Base-by-base conservation (phyloP, 73 alveolate genomes). In the Tetrahymena elliotti region DNA sequence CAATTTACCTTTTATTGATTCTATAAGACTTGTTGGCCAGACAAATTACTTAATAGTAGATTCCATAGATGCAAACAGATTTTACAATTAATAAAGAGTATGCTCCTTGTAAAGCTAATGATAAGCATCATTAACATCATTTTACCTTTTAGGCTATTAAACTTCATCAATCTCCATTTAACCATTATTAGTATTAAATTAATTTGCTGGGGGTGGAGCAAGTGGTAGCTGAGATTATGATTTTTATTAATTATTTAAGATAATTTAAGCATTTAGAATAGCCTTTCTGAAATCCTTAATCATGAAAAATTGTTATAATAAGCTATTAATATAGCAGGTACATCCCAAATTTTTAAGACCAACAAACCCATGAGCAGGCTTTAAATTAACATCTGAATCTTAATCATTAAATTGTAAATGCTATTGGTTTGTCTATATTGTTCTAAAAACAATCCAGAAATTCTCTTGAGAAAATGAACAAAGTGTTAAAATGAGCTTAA, bases 241-340 rank as follows among this genome's bases (percentile, higher is more conserved):
- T 27, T n/a, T 31, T n/a, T 37, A 37, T 84, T 84, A 84, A 16
- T 7, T 24, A 47, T 53, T 92, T 12, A 94, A 33, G 83, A 94
- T 83, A 10, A 94, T 88, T 53, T 94, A 34, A 22, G 95, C 95
- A 52, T 94, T 96, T 27, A 96, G 18, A 15, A 96, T 96, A 38
- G 96, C 95, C 41, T 53, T 68, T 39, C 98, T 94, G 31, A 96
- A 96, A 13, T 83, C 94, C 18, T 98, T 98, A 34, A 98, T 98
- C 99, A 98, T 98, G 84, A 97, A 98, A 38, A 98, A 97, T 94
- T 98, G 99, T 95, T 98, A 98, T 93, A 98, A 34, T 1, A 98
- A 96, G 24, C 99, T 98, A 95, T 98, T 98, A 98, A 98, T 98
- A 93, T 98, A 98, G 93, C 99, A 98, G 53, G 99, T 98, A 84